phyloP scores from a whole-genome alignment of 805 yeast species.

The Monosporozyma yasuniensis region DNA sequence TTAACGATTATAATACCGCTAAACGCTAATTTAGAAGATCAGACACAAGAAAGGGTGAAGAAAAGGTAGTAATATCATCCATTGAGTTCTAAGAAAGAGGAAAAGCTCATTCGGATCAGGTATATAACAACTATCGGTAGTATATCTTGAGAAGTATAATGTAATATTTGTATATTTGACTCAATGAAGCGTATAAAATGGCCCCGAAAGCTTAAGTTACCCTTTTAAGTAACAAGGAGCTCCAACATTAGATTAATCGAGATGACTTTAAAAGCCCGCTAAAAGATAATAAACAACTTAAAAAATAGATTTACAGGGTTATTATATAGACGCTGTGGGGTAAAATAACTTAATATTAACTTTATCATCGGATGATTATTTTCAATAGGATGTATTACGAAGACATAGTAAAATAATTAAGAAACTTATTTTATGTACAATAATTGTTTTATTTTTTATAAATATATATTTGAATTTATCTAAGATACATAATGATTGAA shows the following conservation, averaged over 20 bases:
- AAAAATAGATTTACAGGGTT: too few species aligned
- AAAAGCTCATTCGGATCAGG: background rate
- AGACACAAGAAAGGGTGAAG: background rate
- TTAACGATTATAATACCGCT: background rate
- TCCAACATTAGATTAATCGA: too few species aligned
- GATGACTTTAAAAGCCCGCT: too few species aligned
- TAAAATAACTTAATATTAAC: too few species aligned
- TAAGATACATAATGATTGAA: background rate
- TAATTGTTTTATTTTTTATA: background rate
- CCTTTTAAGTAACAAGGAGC: background rate
- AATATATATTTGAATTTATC: background rate
- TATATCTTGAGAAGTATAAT: background rate
- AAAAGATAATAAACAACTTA: too few species aligned
- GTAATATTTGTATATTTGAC: background rate
- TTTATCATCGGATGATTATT: too few species aligned
- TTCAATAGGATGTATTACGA: too few species aligned
- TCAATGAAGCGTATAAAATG: background rate
- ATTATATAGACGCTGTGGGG: too few species aligned
- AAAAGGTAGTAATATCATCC: background rate
- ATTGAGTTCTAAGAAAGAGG: background rate
- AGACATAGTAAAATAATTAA: background rate
- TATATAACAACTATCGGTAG: background rate
- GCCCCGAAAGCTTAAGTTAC: background rate
- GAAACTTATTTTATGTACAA: background rate
- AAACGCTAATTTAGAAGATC: background rate